Conservation (phyloP, 75 land plant genomes). For the Pinus albicaulis region DNA sequence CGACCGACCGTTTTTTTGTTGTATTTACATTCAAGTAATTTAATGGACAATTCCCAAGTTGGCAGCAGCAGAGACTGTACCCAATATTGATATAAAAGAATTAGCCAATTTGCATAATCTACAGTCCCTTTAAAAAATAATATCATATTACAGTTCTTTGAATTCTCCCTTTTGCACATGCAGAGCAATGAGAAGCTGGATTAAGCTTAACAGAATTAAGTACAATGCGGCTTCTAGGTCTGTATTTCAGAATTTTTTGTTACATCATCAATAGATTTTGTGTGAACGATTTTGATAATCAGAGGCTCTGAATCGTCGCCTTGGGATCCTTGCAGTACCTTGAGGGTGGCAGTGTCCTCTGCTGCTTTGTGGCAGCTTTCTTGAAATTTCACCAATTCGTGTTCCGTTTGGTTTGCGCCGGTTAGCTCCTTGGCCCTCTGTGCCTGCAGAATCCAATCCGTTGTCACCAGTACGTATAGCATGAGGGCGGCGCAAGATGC, state of each 20-base stretch:
- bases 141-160: slow-evolving; percentile 1
- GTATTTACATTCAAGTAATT: neutral
- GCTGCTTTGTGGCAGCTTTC: slow-evolving; percentile 5
- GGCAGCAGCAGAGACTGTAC: slow-evolving; percentile 2
- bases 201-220: neutral
- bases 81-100: neutral
- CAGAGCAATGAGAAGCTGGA: neutral
- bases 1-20: neutral
- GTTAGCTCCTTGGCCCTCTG: slow-evolving; percentile 41
- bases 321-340: neutral
- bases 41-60: neutral
- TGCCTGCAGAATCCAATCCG: slow-evolving; percentile 63
- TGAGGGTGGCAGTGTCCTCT: neutral
- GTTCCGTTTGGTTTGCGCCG: neutral
- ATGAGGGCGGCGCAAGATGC: slow-evolving; percentile 58
- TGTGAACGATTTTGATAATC: slow-evolving; percentile 4
- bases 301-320: neutral
- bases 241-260: neutral
- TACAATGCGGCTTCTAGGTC: neutral
- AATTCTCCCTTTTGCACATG: slow-evolving; percentile 4
- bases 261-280: neutral
- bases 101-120: neutral
- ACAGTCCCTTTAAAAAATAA: neutral
- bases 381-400: slow-evolving; percentile 6
- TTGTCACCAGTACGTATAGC: slow-evolving; percentile 46